Conservation (phyloP, 129 eudicot species). For the Arctium lappa region DNA sequence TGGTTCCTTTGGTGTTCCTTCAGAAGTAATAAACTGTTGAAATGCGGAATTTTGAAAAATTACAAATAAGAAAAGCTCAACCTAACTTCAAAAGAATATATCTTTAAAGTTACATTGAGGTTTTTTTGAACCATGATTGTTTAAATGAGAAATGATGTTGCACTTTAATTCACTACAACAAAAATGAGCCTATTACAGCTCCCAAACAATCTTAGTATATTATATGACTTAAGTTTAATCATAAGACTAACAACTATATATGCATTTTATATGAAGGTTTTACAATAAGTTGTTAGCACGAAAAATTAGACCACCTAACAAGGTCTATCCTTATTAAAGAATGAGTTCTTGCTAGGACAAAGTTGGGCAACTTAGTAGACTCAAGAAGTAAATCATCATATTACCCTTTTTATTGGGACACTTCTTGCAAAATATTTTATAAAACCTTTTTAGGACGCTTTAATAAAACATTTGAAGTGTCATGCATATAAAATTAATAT, state of each 20-base stretch:
- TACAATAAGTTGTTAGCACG: not conserved
- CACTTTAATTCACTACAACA: not conserved
- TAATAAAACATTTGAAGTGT: not conserved
- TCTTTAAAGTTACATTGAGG: not conserved
- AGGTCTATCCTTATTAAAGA: too few species aligned
- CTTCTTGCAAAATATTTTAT: too few species aligned
- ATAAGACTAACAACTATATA: not conserved
- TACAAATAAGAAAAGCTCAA: not conserved
- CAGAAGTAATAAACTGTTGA: not conserved
- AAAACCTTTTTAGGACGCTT: not conserved
- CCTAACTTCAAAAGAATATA: not conserved
- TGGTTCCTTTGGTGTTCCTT: conserved; percentile 9
- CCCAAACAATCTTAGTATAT: not conserved
- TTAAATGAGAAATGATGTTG: not conserved
- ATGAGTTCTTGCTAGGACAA: too few species aligned
- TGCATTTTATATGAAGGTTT: not conserved
- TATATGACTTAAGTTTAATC: not conserved
- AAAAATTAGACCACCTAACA: too few species aligned
- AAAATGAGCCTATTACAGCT: too few species aligned
- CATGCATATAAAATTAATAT: not conserved
- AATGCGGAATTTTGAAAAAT: not conserved
- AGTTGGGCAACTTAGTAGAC: too few species aligned
- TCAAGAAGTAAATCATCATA: too few species aligned
- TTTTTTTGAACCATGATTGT: not conserved
- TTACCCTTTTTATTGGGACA: too few species aligned